These are phyloP conservation scores for Tulasnella sp. DNA, from an alignment of 768 basidiomycete genomes.

Conservation along the genomic window DNA sequence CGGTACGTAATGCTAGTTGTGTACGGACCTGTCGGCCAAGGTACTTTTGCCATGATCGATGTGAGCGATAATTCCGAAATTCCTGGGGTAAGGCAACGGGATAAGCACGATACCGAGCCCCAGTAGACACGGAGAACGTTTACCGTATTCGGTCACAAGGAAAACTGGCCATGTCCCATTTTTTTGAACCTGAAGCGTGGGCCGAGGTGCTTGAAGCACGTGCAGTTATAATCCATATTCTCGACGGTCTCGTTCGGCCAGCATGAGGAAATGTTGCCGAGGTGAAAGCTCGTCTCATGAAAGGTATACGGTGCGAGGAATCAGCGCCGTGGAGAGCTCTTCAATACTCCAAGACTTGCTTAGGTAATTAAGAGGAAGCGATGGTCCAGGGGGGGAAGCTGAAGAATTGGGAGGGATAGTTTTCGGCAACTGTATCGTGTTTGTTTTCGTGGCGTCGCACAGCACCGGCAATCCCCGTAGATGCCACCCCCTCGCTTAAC, in stretches of 20 bases:
- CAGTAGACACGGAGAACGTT: slow-evolving; percentile 22
- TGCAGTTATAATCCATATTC: not conserved
- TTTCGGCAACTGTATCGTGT: not conserved
- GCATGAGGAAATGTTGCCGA: not conserved
- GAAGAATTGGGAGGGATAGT: not conserved
- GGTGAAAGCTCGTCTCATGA: not conserved
- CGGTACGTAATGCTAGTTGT: slow-evolving; percentile 36
- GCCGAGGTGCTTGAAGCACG: not conserved
- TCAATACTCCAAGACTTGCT: too few relatives aligned
- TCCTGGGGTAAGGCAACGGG: slow-evolving; percentile 37
- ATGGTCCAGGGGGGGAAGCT: not conserved
- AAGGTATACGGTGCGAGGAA: not conserved
- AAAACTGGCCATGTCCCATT: slow-evolving; percentile 53
- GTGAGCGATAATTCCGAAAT: slow-evolving; percentile 96
- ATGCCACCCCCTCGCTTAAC: not conserved
- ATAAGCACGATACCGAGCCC: not conserved
- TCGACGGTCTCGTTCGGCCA: not conserved
- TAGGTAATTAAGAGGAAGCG: not conserved
- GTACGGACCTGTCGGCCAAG: slow-evolving; percentile 64
- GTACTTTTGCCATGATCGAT: slow-evolving; percentile 98
- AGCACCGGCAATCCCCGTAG: not conserved
- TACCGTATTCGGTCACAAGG: slow-evolving; percentile 67
- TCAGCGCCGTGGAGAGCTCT: not conserved
- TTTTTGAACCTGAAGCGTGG: not conserved
- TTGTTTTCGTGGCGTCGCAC: not conserved